phyloP scores from a whole-genome alignment of 139 green algal species.

The Micractinium conductrix region DNA sequence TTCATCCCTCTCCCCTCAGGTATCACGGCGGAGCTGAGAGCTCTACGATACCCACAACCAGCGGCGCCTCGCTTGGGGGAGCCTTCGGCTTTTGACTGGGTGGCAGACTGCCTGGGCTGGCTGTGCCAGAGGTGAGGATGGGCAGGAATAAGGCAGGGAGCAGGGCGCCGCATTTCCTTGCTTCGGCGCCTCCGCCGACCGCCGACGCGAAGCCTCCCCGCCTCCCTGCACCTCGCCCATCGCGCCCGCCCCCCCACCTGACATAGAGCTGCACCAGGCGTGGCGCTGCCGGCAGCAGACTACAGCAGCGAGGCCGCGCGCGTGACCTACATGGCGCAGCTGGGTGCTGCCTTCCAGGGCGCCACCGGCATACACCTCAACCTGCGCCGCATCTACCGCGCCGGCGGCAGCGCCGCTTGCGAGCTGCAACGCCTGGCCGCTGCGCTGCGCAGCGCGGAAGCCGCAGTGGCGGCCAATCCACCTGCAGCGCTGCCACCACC shows the following conservation, averaged over 20 bases:
- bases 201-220: too few species aligned
- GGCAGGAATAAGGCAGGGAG: neutral
- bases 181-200: too few species aligned
- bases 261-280: constrained; percentile 10
- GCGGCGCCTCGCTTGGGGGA: neutral
- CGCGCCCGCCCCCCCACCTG: too few species aligned
- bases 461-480: neutral
- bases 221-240: too few species aligned
- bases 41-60: constrained; percentile 3
- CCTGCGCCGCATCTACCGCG: constrained; percentile 84
- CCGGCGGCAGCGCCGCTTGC: constrained; percentile 75
- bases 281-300: constrained; percentile 44
- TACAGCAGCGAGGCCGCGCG: constrained; percentile 80
- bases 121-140: constrained; percentile 68
- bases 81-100: constrained; percentile 85
- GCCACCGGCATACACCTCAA: constrained; percentile 86
- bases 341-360: constrained; percentile 66
- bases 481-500: neutral
- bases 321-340: constrained; percentile 76
- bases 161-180: neutral
- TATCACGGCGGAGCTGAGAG: constrained; percentile 7
- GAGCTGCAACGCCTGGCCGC: constrained; percentile 84
- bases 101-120: constrained; percentile 86
- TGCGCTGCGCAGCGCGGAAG: neutral
- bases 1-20: neutral